Evolutionary conservation across 768 basidiomycete species (phyloP).

Genomic region (Amanita exitialis): DNA sequence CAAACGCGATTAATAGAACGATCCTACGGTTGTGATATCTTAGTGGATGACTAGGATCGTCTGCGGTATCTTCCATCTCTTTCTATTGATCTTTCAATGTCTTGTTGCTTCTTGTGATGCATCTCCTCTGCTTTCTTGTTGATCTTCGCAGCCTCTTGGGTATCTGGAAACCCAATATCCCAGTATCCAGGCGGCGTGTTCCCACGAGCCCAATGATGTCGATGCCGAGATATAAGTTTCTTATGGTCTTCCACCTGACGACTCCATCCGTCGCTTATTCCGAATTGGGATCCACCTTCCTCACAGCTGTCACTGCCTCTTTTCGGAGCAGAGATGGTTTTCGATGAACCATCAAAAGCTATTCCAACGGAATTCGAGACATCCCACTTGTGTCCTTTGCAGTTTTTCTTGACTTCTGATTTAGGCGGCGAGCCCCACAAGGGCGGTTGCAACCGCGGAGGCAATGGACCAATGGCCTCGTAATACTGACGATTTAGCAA

Average conservation of each 20-base stretch:
- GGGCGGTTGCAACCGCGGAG: constrained; percentile 52
- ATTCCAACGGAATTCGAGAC: not conserved
- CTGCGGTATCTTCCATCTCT: constrained; percentile 30
- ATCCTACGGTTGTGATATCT: too few relatives aligned
- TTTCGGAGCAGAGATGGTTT: not conserved
- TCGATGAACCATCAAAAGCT: not conserved
- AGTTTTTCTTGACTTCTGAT: constrained; percentile 17
- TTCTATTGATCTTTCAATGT: constrained; percentile 51
- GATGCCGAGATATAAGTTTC: constrained; percentile 62
- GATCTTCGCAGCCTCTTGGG: constrained; percentile 71
- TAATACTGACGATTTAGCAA: constrained; percentile 51
- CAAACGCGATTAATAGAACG: too few relatives aligned
- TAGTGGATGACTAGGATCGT: constrained; percentile 6
- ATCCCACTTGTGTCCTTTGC: not conserved
- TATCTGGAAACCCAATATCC: constrained; percentile 84
- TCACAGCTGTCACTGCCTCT: not conserved
- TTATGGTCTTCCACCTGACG: constrained; percentile 41
- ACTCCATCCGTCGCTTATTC: not conserved
- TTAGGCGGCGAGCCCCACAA: constrained; percentile 60
- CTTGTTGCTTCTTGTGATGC: constrained; percentile 51
- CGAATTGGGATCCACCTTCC: constrained; percentile 1
- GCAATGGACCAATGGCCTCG: constrained; percentile 63
- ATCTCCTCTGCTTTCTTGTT: constrained; percentile 67
- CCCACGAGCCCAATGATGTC: constrained; percentile 58
- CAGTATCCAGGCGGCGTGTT: constrained; percentile 83